Conservation (phyloP, 2,329 filamentous ascomycete species). For the Massarina eburnea region DNA sequence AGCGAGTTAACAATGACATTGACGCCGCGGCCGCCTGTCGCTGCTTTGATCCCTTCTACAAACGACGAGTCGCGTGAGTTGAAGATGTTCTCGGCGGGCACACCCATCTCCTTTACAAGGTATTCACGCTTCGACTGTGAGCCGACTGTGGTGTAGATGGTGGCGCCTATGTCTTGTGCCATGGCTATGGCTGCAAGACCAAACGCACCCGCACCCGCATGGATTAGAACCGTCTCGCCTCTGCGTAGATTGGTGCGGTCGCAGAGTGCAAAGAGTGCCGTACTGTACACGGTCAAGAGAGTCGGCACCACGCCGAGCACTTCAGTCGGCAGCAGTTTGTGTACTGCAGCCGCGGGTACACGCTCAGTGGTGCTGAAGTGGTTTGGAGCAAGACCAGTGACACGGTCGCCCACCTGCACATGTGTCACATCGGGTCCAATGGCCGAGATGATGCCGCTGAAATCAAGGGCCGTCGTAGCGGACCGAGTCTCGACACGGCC, state of each 20-base stretch:
- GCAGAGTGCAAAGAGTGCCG: conserved; percentile 22
- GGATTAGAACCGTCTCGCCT: conserved; percentile 16
- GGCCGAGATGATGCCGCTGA: too few species aligned
- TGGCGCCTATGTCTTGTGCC: conserved; percentile 10
- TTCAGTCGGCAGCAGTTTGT: not conserved
- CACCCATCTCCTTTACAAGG: conserved; percentile 11
- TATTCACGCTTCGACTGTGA: conserved; percentile 11
- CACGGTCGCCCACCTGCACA: conserved; percentile 12
- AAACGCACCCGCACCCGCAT: conserved; percentile 18
- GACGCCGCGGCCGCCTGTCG: conserved; percentile 26
- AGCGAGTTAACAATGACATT: conserved; percentile 31
- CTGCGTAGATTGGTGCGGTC: conserved; percentile 16
- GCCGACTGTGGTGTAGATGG: conserved; percentile 28
- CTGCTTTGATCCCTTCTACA: not conserved
- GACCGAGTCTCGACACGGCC: conserved; percentile 1
- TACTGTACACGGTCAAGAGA: conserved; percentile 19
- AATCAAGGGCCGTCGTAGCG: not conserved
- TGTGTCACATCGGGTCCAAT: not conserved
- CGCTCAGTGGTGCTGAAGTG: conserved; percentile 2
- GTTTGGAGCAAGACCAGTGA: conserved; percentile 15
- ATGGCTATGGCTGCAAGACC: conserved; percentile 22
- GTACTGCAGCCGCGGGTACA: not conserved
- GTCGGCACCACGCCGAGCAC: conserved; percentile 16
- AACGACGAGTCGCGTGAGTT: too few species aligned
- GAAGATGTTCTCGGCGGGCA: not conserved